phyloP scores from a whole-genome alignment of 202 grass and related monocot genomes.

The Setaria viridis region DNA sequence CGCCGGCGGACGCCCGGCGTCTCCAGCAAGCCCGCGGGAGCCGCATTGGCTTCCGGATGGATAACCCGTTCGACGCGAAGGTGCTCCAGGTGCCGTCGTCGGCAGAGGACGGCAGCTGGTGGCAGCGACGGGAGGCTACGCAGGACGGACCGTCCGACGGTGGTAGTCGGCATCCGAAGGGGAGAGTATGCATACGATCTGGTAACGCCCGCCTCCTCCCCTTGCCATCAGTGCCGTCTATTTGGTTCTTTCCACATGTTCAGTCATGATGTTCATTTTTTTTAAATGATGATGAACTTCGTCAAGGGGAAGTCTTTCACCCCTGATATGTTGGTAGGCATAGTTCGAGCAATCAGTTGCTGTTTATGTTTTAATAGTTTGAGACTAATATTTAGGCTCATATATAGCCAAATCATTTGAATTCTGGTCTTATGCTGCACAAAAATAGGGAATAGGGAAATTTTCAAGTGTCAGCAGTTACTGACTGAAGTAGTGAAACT shows the following conservation, averaged over 20 bases:
- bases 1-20: not conserved
- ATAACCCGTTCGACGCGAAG: not conserved
- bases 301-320: too few relatives aligned
- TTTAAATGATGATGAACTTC: too few relatives aligned
- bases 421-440: too few relatives aligned
- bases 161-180: not conserved
- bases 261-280: too few relatives aligned
- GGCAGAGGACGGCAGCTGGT: not conserved
- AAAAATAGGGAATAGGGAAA: too few relatives aligned
- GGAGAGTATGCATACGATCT: not conserved
- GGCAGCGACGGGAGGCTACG: not conserved
- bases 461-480: too few relatives aligned
- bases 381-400: too few relatives aligned
- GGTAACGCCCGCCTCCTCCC: not conserved
- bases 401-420: too few relatives aligned
- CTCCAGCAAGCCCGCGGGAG: not conserved
- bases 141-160: not conserved
- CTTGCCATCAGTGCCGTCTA: not conserved
- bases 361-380: too few relatives aligned
- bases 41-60: not conserved
- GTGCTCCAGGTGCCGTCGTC: not conserved
- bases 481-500: too few relatives aligned
- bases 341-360: too few relatives aligned
- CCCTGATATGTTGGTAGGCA: too few relatives aligned
- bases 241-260: not conserved